phyloP scores from a whole-genome alignment of 257 asterid genomes.

The Nemophila menziesii region DNA sequence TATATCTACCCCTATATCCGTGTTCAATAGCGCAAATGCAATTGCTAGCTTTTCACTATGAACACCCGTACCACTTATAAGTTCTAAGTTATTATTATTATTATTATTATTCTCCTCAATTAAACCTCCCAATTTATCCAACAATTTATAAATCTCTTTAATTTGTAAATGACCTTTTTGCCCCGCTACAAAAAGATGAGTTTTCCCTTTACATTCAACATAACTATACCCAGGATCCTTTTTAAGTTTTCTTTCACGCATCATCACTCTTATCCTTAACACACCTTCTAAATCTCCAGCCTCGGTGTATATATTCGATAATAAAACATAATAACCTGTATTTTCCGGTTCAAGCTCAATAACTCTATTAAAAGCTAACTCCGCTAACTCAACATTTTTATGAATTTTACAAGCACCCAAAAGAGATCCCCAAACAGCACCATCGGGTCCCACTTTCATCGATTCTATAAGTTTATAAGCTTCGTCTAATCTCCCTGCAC shows the following conservation, averaged over 20 bases:
- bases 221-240: conserved; percentile 89
- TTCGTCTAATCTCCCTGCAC: conserved; percentile 66
- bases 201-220: conserved; percentile 47
- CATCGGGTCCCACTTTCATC: conserved; percentile 67
- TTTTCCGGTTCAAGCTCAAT: conserved; percentile 69
- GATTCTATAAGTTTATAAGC: conserved; percentile 43
- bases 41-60: conserved; percentile 86
- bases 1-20: conserved; percentile 30
- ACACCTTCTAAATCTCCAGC: conserved; percentile 43
- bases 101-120: conserved; percentile 10
- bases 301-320: conserved; percentile 58
- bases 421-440: conserved; percentile 97
- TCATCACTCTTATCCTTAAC: conserved; percentile 51
- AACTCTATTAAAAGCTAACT: conserved; percentile 59
- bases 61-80: conserved; percentile 17
- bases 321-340: conserved; percentile 64
- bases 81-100: conserved; percentile 12
- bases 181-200: conserved; percentile 68
- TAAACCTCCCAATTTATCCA: conserved; percentile 39
- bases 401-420: conserved; percentile 89
- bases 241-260: conserved; percentile 52
- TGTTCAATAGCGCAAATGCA: conserved; percentile 57
- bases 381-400: conserved; percentile 57
- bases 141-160: conserved; percentile 36
- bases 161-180: conserved; percentile 47